Evolutionary conservation across 2,329 filamentous ascomycete genomes (phyloP), one percentile per base, ranked within the genome.

Genomic region (Clarireedia monteithiana): DNA sequence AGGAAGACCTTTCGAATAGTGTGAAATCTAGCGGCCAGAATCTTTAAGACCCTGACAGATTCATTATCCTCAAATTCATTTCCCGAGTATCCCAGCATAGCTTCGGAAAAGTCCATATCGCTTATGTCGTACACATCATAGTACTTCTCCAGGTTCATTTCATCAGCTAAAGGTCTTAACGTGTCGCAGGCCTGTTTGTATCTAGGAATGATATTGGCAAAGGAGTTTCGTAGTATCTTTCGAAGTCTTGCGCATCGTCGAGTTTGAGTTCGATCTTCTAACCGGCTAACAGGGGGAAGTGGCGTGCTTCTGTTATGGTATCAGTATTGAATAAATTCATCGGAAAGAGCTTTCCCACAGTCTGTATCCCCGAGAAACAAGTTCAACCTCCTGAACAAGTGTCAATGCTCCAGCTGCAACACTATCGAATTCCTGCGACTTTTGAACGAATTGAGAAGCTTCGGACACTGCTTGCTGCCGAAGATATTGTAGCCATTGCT

Each of bases 341-440:
- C 36, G 15, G 45, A 17, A 23, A 39, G 7, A 38, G 20, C n/a
- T 2, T 34, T 74, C 84, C 70, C 72, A 90, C 84, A 96, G 78
- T 72, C 89, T 81, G 71, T 95, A 96, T 23, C 91, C 91, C 63
- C 91, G 83, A 30, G 91, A 95, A 26, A 96, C 91, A 34, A 96
- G 78, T 73, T 96, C 91, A n/a, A 96, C 91, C 72, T 96, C 91
- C 70, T 96, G 91, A 60, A 96, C 86, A 58, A 96, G 80, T 39
- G 87, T 84, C 55, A 96, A 76, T 2, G 89, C 87, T 34, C 89
- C 86, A 40, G 85, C 84, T 42, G 82, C 84, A 23, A 86, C 85
- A 42, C 85, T 82, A 71, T 96, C 91, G 64, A 95, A 90, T 50
- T 85, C 83, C 67, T 95, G 89, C 40, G 90, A 84, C 66, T 83